A percentile compares a stretch with the other conserved stretches of the same genome.
Evolutionary conservation across 768 basidiomycete species (phyloP).

Genomic region (Thelephora ganbajun): DNA sequence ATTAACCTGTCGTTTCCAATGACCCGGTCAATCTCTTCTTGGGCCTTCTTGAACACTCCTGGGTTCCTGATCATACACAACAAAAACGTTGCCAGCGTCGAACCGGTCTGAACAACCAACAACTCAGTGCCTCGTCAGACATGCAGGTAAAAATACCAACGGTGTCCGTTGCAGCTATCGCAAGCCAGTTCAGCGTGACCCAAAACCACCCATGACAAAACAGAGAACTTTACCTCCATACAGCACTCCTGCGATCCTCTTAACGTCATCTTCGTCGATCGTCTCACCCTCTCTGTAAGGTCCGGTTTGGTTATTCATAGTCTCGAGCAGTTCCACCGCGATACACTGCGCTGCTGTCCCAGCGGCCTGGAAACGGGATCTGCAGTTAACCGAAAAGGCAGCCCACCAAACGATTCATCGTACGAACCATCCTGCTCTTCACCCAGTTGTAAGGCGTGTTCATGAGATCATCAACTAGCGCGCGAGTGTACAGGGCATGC

Average conservation of each 20-base stretch:
- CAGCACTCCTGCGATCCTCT: slow-evolving; percentile 10
- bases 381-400: no score
- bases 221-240: slow-evolving; percentile 10
- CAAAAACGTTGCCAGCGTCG: slow-evolving; percentile 24
- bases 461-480: slow-evolving; percentile 5
- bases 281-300: background rate
- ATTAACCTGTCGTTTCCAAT: slow-evolving; percentile 28
- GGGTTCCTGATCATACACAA: slow-evolving; percentile 27
- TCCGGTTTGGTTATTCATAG: background rate
- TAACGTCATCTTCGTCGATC: slow-evolving; percentile 12
- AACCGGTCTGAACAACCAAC: slow-evolving; percentile 21
- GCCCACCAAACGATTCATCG: no score
- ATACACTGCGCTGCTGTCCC: slow-evolving; percentile 9
- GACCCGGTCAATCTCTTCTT: slow-evolving; percentile 29
- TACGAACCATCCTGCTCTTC: slow-evolving; percentile 7
- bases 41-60: slow-evolving; percentile 23
- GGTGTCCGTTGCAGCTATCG: no score
- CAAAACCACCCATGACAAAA: background rate
- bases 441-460: slow-evolving; percentile 11
- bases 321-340: background rate
- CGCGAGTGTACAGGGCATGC: slow-evolving; percentile 7
- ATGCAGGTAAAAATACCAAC: no score
- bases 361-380: slow-evolving; percentile 3
- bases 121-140: no score
- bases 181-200: no score